Conservation (phyloP, 176 grass and related monocot genomes). For the Paspalum notatum region DNA sequence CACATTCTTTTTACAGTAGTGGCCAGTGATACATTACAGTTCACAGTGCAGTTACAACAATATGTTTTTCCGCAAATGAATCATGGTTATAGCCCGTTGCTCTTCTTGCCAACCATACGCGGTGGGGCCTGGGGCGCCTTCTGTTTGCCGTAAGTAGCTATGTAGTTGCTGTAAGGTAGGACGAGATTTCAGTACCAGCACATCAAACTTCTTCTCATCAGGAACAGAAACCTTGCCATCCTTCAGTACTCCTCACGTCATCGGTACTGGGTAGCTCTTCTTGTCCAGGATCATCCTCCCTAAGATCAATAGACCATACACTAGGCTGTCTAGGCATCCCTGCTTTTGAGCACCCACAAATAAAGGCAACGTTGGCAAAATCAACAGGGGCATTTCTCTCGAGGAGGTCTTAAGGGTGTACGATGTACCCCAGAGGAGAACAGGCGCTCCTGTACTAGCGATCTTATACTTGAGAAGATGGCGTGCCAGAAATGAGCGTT, state of each 20-base stretch:
- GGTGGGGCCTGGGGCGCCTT: background rate
- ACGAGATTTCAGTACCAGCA: constrained; percentile 22
- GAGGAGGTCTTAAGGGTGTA: constrained; percentile 31
- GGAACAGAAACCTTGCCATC: background rate
- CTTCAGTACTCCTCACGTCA: background rate
- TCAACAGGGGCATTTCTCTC: background rate
- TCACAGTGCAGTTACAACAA: background rate
- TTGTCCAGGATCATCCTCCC: constrained; percentile 18
- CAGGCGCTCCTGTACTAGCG: constrained; percentile 1
- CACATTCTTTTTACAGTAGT: background rate
- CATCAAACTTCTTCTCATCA: constrained; percentile 28
- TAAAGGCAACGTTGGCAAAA: background rate
- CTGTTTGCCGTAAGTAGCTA: constrained; percentile 27
- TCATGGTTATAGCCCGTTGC: background rate
- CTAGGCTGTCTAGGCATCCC: too few species aligned
- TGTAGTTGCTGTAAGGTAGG: constrained; percentile 13
- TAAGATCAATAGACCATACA: constrained; percentile 37
- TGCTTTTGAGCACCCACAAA: background rate
- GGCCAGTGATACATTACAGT: background rate
- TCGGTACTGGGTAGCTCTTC: constrained; percentile 7
- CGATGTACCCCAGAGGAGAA: background rate
- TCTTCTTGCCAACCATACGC: constrained; percentile 10
- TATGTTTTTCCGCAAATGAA: background rate
- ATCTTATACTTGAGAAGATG: constrained; percentile 22
- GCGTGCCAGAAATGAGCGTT: constrained; percentile 21